A percentile compares a stretch with the other conserved stretches of the same genome.
phyloP scores from a whole-genome alignment of 805 yeast species.

The Candida suzukii region DNA sequence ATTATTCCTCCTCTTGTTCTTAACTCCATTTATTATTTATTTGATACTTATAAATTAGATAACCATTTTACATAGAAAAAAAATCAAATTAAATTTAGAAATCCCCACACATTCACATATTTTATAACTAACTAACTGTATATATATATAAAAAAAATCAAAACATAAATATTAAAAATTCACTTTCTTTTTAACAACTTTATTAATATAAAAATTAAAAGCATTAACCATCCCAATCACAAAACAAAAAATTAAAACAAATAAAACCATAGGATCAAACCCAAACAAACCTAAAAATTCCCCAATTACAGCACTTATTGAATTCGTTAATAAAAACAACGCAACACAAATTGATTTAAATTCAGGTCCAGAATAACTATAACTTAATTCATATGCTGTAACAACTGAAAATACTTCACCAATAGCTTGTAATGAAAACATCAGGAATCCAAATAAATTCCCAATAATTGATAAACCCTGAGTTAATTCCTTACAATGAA shows the following conservation, averaged over 20 bases:
- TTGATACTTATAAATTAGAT: too few relatives aligned
- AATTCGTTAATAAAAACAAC: conserved; percentile 29
- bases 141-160: not conserved
- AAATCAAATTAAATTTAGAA: too few relatives aligned
- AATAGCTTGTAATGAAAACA: conserved; percentile 38
- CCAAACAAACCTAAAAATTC: conserved; percentile 31
- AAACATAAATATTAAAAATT: too few relatives aligned
- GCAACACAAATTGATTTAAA: conserved; percentile 48
- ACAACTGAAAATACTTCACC: conserved; percentile 47
- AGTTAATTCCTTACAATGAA: conserved; percentile 18
- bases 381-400: conserved; percentile 49
- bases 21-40: too few relatives aligned
- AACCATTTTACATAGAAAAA: too few relatives aligned
- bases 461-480: conserved; percentile 10
- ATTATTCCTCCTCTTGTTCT: too few relatives aligned
- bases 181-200: not conserved
- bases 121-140: not conserved
- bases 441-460: conserved; percentile 7
- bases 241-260: conserved; percentile 30
- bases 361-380: conserved; percentile 41
- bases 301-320: conserved; percentile 39
- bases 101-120: too few relatives aligned
- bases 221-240: conserved; percentile 25
- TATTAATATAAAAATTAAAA: conserved; percentile 6
- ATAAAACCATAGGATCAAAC: conserved; percentile 31